These are phyloP conservation scores for Straminergon stramineum DNA, from an alignment of 225 moss, liverwort and hornwort genomes.

Conservation along the genomic window DNA sequence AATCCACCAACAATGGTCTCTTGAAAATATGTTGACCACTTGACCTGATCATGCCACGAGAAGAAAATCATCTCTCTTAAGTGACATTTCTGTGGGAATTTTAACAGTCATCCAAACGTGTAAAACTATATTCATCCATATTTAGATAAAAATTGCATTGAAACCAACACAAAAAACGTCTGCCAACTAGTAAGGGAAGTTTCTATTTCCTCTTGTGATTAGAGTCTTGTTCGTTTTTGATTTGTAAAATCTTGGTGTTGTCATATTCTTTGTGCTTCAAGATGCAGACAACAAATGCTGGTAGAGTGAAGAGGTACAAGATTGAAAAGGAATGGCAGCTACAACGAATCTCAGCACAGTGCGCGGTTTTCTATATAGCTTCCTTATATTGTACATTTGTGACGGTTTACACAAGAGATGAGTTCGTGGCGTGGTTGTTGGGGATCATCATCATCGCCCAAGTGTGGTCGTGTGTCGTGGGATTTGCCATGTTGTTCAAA, in stretches of 20 bases:
- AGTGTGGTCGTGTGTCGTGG: conserved; percentile 2
- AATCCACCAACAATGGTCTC: not conserved
- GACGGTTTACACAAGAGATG: not conserved
- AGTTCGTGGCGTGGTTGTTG: not conserved
- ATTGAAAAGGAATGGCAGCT: conserved; percentile 1
- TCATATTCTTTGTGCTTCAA: not conserved
- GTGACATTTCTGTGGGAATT: not conserved
- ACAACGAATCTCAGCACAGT: not conserved
- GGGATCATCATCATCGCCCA: conserved; percentile 4
- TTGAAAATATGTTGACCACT: not conserved
- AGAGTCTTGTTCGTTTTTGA: not conserved
- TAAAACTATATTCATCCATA: not conserved
- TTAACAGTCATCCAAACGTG: not conserved
- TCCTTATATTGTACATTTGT: not conserved
- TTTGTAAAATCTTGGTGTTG: not conserved
- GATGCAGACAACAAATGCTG: no score
- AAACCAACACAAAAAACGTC: not conserved
- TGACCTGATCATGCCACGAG: not conserved
- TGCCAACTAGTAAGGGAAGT: not conserved
- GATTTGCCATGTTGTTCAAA: not conserved
- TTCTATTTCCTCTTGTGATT: not conserved
- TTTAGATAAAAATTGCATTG: not conserved
- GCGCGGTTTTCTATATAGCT: not conserved
- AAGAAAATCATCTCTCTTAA: no score
- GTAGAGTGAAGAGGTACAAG: not conserved